Evolutionary conservation across 73 alveolate species (phyloP).

Genomic region (Tetrahymena borealis): DNA sequence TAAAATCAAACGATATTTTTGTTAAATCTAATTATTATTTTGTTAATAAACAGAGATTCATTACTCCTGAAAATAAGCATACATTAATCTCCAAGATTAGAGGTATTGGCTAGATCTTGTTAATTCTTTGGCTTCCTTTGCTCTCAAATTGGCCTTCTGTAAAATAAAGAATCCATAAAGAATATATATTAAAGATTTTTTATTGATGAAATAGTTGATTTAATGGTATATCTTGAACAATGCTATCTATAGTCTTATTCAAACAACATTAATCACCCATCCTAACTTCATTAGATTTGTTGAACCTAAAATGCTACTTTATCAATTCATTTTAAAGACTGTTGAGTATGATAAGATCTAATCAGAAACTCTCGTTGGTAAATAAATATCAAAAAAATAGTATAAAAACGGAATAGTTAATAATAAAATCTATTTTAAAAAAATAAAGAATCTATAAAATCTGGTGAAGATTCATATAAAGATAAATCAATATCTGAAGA

Average conservation of each 20-base stretch:
- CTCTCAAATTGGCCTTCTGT: conserved; percentile 45
- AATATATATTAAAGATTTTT: too few relatives aligned
- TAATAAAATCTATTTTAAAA: not conserved
- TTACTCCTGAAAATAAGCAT: conserved; percentile 28
- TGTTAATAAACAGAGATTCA: conserved; percentile 36
- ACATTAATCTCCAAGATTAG: conserved; percentile 32
- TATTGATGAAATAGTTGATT: not conserved
- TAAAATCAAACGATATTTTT: too few relatives aligned
- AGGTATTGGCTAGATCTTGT: conserved; percentile 25
- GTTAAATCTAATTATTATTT: too few relatives aligned
- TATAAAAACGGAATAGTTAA: too few relatives aligned
- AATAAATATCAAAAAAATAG: not conserved
- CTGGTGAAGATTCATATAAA: conserved; percentile 26
- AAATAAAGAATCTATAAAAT: conserved; percentile 11
- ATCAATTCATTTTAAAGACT: conserved; percentile 26
- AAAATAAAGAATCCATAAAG: not conserved
- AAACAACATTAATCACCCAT: conserved; percentile 21
- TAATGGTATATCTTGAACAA: conserved; percentile 19
- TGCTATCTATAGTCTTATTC: conserved; percentile 14
- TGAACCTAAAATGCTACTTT: conserved; percentile 30
- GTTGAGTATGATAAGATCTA: conserved; percentile 33
- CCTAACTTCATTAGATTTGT: conserved; percentile 15
- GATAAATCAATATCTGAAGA: conserved; percentile 37
- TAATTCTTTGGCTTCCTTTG: conserved; percentile 36
- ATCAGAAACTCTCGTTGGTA: not conserved